A percentile compares a stretch with the other conserved stretches of the same genome.
phyloP scores from a whole-genome alignment of 2,329 filamentous ascomycete genomes.

The Phoma sp. region DNA sequence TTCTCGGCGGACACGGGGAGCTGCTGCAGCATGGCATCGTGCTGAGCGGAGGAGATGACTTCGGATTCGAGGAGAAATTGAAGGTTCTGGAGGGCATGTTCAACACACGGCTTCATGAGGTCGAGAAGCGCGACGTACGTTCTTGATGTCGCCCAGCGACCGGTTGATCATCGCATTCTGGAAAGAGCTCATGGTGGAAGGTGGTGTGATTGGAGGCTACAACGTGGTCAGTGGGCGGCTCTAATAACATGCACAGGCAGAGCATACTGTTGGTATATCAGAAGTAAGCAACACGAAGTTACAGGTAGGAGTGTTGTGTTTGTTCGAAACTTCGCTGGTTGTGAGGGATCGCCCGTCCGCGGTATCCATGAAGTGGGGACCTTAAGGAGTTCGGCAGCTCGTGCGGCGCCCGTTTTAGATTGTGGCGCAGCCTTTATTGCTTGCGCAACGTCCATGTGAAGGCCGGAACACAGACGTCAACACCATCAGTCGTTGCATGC shows the following conservation, averaged over 20 bases:
- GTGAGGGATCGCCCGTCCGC: constrained; percentile 9
- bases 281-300: background rate
- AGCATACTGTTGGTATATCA: constrained; percentile 1
- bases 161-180: constrained; percentile 73
- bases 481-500: background rate
- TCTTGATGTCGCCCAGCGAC: constrained; percentile 86
- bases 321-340: constrained; percentile 13
- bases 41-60: constrained; percentile 76
- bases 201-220: background rate
- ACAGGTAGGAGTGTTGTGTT: constrained; percentile 9
- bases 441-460: background rate
- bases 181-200: constrained; percentile 49
- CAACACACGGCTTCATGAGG: background rate
- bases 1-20: constrained; percentile 76
- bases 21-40: constrained; percentile 74
- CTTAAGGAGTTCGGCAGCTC: constrained; percentile 11
- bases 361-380: constrained; percentile 14
- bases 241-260: background rate
- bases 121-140: constrained; percentile 60
- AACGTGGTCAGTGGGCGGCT: background rate
- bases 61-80: constrained; percentile 85
- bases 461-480: background rate
- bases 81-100: constrained; percentile 70
- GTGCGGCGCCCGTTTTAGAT: constrained; percentile 14
- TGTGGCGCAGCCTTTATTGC: constrained; percentile 10